Evolutionary conservation across 257 asterid genomes (phyloP), one percentile per base, ranked within the genome.

Genomic region (Penstemon eatonii): DNA sequence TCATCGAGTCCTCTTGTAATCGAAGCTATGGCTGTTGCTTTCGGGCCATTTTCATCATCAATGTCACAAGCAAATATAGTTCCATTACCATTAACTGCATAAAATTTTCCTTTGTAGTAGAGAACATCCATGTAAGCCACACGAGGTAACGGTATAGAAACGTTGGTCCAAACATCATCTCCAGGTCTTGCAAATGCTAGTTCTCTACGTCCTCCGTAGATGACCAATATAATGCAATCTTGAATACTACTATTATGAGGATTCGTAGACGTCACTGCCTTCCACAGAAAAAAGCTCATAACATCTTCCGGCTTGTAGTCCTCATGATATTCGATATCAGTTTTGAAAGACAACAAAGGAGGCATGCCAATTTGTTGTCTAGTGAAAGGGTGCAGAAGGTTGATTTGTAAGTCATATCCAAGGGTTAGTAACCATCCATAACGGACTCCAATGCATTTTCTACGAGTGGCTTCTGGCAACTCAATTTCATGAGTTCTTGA

Each of bases 141-240:
- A 2, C 0, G 2, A 25, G 33, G 33, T 25, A 18, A 0, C 4
- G 44, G 7, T 38, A 11, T 7, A 2, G 45, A 15, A 2, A 57
- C 11, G 10, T 37, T 36, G 6, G 45, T 57, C 63, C 63, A 36
- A 11, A 7, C 63, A 38, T 8, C 42, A 57, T 57, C 63, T 39
- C 46, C 45, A 33, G 15, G 11, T 57, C 63, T 57, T 36, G 45
- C 63, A 57, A 57, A 57, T n/a, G 44, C 63, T 10, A 57, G 37
- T 57, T 33, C 12, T 36, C 63, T 37, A 9, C 6, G 37, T 6
- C 37, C 44, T 36, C 63, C 45, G 37, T 25, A 25, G 33, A 57
- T 57, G 8, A 45, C 63, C 18, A 57, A 7, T 36, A 39, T 43
- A 4, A 39, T 37, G 45, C 33, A 57, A 57, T 57, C 43, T 4